Evolutionary conservation across 2,329 filamentous ascomycete genomes (phyloP).

Genomic region (Aspergillus novofumigatus): DNA sequence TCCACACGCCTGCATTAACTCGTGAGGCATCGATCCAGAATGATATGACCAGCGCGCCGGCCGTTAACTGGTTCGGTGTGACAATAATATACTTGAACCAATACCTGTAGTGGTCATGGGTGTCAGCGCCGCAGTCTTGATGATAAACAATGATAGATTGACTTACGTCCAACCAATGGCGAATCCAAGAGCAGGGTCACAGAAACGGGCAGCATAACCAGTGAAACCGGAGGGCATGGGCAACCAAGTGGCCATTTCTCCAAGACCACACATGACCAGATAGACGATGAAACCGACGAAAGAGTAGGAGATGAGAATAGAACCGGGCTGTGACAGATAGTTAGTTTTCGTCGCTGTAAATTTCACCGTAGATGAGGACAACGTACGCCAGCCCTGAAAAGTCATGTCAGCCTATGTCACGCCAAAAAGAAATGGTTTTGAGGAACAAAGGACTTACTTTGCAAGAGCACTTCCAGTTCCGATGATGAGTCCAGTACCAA

Average conservation of each 20-base stretch:
- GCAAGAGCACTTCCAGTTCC: constrained; percentile 37
- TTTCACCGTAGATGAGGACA: background rate
- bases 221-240: constrained; percentile 76
- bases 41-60: constrained; percentile 71
- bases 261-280: constrained; percentile 74
- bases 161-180: constrained; percentile 66
- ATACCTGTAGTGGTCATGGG: constrained; percentile 25
- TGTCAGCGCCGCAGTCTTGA: constrained; percentile 9
- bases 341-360: background rate
- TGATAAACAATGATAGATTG: background rate
- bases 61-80: constrained; percentile 80
- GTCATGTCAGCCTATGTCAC: constrained; percentile 9
- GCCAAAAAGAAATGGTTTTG: background rate
- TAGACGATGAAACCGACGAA: constrained; percentile 60
- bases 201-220: constrained; percentile 74
- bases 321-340: constrained; percentile 28
- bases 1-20: constrained; percentile 76
- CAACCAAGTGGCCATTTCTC: constrained; percentile 81
- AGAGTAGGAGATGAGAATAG: constrained; percentile 43
- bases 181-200: constrained; percentile 76
- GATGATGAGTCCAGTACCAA: constrained; percentile 41
- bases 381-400: constrained; percentile 35
- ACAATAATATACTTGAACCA: constrained; percentile 80
- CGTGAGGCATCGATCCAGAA: constrained; percentile 65
- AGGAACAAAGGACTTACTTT: constrained; percentile 22